Conservation (phyloP, 345 rosid genomes). For the Brassica napus region DNA sequence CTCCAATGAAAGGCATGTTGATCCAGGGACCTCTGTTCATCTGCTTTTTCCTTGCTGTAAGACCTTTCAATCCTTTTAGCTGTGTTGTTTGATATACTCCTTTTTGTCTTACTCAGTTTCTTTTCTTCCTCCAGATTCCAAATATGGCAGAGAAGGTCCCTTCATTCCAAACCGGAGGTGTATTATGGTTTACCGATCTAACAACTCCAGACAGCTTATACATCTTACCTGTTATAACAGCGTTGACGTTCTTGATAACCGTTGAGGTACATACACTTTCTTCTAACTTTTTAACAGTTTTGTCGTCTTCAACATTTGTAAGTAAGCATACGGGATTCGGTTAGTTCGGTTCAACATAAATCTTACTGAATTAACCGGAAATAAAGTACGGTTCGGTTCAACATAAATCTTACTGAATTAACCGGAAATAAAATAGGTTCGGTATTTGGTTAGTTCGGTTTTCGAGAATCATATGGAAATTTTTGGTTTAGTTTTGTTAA, state of each 20-base stretch:
- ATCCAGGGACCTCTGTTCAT: slow-evolving; percentile 78
- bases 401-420: no score
- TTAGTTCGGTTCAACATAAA: no score
- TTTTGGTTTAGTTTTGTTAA: no score
- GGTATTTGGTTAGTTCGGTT: no score
- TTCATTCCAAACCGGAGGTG: slow-evolving; percentile 81
- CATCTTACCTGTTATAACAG: slow-evolving; percentile 66
- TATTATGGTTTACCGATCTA: slow-evolving; percentile 77
- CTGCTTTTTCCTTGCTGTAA: slow-evolving; percentile 87
- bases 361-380: no score
- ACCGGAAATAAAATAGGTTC: no score
- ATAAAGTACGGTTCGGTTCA: no score
- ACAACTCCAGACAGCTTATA: slow-evolving; percentile 67
- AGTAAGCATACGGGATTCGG: no score
- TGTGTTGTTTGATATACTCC: slow-evolving; percentile 10
- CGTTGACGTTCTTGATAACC: slow-evolving; percentile 60
- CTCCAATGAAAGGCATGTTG: slow-evolving; percentile 78
- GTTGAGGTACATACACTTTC: slow-evolving; percentile 61
- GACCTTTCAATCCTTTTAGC: slow-evolving; percentile 30
- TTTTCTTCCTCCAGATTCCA: slow-evolving; percentile 48
- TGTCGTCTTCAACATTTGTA: background rate
- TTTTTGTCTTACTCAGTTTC: background rate
- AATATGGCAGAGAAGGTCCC: slow-evolving; percentile 90
- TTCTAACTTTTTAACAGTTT: slow-evolving; percentile 5
- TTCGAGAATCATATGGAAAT: no score